Percentiles rank a stretch among this genome's conserved stretches.
These are phyloP conservation scores for Diaporthe sp. DNA, from an alignment of 2,329 filamentous ascomycete species.

Conservation along the genomic window DNA sequence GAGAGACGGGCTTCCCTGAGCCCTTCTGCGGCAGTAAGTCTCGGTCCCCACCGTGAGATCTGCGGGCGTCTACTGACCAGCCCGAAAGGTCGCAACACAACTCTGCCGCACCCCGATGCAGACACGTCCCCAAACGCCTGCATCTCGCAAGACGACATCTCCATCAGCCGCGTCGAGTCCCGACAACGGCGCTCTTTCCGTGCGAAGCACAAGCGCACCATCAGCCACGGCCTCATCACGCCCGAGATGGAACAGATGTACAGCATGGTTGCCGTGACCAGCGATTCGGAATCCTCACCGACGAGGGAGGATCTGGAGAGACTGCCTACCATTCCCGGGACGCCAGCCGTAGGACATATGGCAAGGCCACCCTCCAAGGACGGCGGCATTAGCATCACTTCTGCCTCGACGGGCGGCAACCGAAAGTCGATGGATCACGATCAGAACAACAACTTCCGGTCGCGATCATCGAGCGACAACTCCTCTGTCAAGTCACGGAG, in stretches of 20 bases:
- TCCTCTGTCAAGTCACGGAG: constrained; percentile 30
- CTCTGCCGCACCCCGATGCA: constrained; percentile 70
- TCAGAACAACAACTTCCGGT: background rate
- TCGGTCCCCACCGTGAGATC: background rate
- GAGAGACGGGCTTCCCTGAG: constrained; percentile 64
- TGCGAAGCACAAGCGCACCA: constrained; percentile 57
- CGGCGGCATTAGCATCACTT: constrained; percentile 50
- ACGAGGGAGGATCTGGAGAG: constrained; percentile 28
- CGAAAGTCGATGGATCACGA: constrained; percentile 34
- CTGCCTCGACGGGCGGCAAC: constrained; percentile 39
- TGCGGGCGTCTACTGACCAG: background rate
- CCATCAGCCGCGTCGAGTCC: constrained; percentile 52
- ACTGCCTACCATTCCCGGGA: constrained; percentile 35
- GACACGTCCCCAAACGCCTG: constrained; percentile 66
- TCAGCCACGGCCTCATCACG: constrained; percentile 58
- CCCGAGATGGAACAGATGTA: constrained; percentile 49
- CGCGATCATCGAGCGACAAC: constrained; percentile 25
- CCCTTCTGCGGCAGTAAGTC: constrained; percentile 58
- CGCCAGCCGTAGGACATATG: constrained; percentile 36
- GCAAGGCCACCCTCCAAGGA: constrained; percentile 47
- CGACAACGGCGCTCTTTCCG: constrained; percentile 60
- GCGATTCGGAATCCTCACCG: constrained; percentile 36
- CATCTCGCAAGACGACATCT: constrained; percentile 65
- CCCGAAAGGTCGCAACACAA: constrained; percentile 65
- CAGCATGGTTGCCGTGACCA: constrained; percentile 39